phyloP scores from a whole-genome alignment of 208 protist species.

The Acanthamoeba triangularis region DNA sequence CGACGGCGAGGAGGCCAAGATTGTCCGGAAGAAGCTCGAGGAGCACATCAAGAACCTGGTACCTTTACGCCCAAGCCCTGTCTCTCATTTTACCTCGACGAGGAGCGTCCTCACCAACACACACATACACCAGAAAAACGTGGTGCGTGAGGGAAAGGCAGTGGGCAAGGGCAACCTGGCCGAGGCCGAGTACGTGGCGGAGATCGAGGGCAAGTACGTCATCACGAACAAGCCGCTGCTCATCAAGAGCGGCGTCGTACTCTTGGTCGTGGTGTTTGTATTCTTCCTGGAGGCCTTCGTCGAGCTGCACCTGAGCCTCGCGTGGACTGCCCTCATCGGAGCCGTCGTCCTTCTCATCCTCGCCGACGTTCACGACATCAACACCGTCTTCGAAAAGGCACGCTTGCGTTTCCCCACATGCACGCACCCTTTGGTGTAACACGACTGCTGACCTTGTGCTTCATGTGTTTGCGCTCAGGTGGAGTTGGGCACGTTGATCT shows the following conservation, averaged over 20 bases:
- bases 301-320: slow-evolving; percentile 80
- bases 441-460: not conserved
- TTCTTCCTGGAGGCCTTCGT: slow-evolving; percentile 85
- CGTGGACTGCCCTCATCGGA: slow-evolving; percentile 87
- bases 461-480: slow-evolving; percentile 45
- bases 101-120: no score
- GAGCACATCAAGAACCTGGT: slow-evolving; percentile 75
- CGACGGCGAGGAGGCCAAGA: slow-evolving; percentile 74
- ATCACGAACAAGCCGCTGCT: slow-evolving; percentile 83
- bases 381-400: slow-evolving; percentile 69
- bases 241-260: slow-evolving; percentile 78
- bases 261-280: slow-evolving; percentile 80
- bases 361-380: slow-evolving; percentile 57
- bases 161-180: slow-evolving; percentile 67
- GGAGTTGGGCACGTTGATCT: slow-evolving; percentile 88
- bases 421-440: not conserved
- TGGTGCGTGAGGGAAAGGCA: slow-evolving; percentile 17
- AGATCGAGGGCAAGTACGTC: slow-evolving; percentile 81
- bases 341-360: slow-evolving; percentile 79
- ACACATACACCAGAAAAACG: not conserved
- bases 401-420: not conserved
- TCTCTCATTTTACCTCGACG: no score
- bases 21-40: slow-evolving; percentile 68
- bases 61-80: not conserved
- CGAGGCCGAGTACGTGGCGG: slow-evolving; percentile 70